Evolutionary conservation across 768 basidiomycete species (phyloP).

Genomic region (Pleurotus platypus): DNA sequence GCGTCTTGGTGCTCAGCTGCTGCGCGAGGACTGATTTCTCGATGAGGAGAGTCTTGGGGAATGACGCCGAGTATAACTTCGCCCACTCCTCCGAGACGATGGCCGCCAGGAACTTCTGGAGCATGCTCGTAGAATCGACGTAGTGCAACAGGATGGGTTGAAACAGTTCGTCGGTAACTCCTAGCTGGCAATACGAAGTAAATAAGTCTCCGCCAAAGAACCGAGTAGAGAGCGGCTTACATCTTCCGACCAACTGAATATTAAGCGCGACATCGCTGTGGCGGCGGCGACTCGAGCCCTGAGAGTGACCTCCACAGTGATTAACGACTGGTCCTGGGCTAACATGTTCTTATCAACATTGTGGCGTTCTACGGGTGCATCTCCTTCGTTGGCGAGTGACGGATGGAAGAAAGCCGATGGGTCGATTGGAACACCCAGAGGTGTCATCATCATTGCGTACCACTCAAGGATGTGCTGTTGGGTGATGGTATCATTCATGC

Average conservation of each 20-base stretch:
- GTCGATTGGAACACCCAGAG: constrained; percentile 79
- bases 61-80: constrained; percentile 37
- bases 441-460: constrained; percentile 88
- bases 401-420: constrained; percentile 65
- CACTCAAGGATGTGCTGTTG: constrained; percentile 71
- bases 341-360: constrained; percentile 98
- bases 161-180: constrained; percentile 62
- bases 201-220: background rate
- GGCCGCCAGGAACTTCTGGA: constrained; percentile 85
- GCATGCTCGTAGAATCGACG: constrained; percentile 83
- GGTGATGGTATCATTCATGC: constrained; percentile 50
- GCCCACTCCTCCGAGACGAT: constrained; percentile 94
- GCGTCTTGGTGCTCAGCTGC: constrained; percentile 64
- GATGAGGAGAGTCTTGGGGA: constrained; percentile 36
- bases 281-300: constrained; percentile 79
- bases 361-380: constrained; percentile 61
- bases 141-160: constrained; percentile 76
- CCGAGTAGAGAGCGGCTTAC: constrained; percentile 31
- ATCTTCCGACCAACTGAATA: constrained; percentile 62
- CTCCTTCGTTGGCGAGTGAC: constrained; percentile 42
- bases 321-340: constrained; percentile 81
- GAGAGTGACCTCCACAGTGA: constrained; percentile 71
- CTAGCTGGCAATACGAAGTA: constrained; percentile 16
- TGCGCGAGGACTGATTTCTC: constrained; percentile 57
- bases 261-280: constrained; percentile 68